Evolutionary conservation across 768 basidiomycete genomes (phyloP).

Genomic region (Russula ochroleuca): DNA sequence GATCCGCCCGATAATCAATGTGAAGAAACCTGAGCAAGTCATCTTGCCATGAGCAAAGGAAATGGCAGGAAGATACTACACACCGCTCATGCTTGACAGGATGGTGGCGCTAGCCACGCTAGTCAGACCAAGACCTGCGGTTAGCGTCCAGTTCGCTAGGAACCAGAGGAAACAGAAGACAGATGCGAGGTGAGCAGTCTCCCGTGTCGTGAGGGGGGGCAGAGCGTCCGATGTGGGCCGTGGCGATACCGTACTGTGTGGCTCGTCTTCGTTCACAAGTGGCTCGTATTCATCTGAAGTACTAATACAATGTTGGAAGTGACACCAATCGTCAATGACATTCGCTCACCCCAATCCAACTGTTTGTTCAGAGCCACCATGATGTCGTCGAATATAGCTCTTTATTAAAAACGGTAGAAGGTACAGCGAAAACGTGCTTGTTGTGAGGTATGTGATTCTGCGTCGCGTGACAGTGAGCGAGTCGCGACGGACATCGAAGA

Average conservation of each 20-base stretch:
- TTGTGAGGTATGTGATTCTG: conserved; percentile 88
- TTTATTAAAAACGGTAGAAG: conserved; percentile 58
- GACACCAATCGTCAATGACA: not conserved
- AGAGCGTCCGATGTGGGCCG: conserved; percentile 19
- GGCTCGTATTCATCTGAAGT: conserved; percentile 32
- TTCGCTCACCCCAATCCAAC: conserved; percentile 10
- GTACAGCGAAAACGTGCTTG: conserved; percentile 82
- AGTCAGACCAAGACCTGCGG: conserved; percentile 78
- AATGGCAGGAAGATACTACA: conserved; percentile 29
- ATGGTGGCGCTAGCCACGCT: conserved; percentile 94
- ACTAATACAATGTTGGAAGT: conserved; percentile 21
- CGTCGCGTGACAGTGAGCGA: conserved; percentile 15
- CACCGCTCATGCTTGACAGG: conserved; percentile 84
- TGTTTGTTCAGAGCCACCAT: not conserved
- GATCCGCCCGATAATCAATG: conserved; percentile 74
- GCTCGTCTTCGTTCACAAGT: conserved; percentile 29
- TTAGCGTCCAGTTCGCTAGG: conserved; percentile 87
- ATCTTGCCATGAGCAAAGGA: conserved; percentile 5
- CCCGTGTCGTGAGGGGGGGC: conserved; percentile 50
- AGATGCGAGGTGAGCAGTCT: conserved; percentile 77
- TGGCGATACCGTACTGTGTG: conserved; percentile 20
- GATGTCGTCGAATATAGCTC: conserved; percentile 29
- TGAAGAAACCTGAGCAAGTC: conserved; percentile 75
- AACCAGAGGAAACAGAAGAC: conserved; percentile 91
- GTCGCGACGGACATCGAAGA: not conserved